Evolutionary conservation across 129 eudicot genomes (phyloP).

Genomic region (Lonicera japonica): DNA sequence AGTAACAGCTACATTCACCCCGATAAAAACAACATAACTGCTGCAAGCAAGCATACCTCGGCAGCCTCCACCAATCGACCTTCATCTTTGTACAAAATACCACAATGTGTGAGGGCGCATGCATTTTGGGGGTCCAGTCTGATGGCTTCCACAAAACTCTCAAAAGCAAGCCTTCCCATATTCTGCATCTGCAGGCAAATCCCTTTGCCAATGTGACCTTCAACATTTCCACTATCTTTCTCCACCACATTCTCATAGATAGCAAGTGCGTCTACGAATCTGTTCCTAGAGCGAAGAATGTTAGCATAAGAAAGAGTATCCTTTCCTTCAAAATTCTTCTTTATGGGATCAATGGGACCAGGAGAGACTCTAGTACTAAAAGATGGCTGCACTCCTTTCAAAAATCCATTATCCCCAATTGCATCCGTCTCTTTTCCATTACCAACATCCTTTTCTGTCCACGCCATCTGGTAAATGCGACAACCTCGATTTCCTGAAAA

Average conservation of each 20-base stretch:
- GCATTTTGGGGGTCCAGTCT: slow-evolving; percentile 83
- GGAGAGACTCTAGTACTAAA: slow-evolving; percentile 33
- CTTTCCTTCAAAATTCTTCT: slow-evolving; percentile 49
- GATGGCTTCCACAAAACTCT: slow-evolving; percentile 81
- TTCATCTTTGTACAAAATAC: slow-evolving; percentile 92
- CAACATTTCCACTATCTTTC: slow-evolving; percentile 61
- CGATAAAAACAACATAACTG: not conserved
- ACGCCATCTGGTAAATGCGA: slow-evolving; percentile 38
- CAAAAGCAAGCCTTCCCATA: slow-evolving; percentile 69
- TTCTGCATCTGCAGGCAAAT: slow-evolving; percentile 91
- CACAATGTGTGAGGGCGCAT: slow-evolving; percentile 91
- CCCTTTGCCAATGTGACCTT: slow-evolving; percentile 91
- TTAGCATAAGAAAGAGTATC: slow-evolving; percentile 83
- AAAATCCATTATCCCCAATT: slow-evolving; percentile 35
- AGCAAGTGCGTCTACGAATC: slow-evolving; percentile 75
- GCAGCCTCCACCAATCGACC: slow-evolving; percentile 91
- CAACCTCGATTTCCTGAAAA: slow-evolving; percentile 24
- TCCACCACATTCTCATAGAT: slow-evolving; percentile 66
- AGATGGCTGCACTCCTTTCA: slow-evolving; percentile 42
- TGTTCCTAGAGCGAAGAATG: slow-evolving; percentile 90
- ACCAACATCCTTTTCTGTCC: slow-evolving; percentile 62
- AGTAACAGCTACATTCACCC: not conserved
- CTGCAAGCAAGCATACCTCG: slow-evolving; percentile 60
- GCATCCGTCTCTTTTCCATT: slow-evolving; percentile 41
- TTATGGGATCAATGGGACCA: slow-evolving; percentile 25